Conservation (phyloP, 2,329 filamentous ascomycete genomes). For the Diplodia seriata region DNA sequence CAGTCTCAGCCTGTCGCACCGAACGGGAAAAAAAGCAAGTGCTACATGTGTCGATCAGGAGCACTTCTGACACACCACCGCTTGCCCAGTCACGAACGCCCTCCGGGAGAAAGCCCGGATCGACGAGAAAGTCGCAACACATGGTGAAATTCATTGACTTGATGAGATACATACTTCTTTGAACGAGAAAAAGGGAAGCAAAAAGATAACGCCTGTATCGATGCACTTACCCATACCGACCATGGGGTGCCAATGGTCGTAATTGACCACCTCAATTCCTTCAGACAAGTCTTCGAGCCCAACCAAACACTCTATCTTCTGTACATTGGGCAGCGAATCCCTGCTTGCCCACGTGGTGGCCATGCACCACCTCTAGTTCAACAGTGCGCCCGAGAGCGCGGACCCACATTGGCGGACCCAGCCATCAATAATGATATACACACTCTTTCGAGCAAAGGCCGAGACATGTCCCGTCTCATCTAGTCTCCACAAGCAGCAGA, state of each 20-base stretch:
- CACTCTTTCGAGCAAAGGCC: not conserved
- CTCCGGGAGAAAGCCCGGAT: not conserved
- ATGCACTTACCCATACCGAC: conserved; percentile 11
- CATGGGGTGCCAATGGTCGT: not conserved
- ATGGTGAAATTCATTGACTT: not conserved
- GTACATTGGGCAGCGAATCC: conserved; percentile 10
- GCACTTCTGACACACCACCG: not conserved
- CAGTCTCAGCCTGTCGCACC: conserved; percentile 6
- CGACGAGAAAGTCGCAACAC: not conserved
- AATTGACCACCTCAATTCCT: not conserved
- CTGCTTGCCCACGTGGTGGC: not conserved
- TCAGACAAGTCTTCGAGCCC: not conserved
- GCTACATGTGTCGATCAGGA: not conserved
- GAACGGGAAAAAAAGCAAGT: not conserved
- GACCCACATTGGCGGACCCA: not conserved
- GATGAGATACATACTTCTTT: not conserved
- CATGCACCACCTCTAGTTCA: not conserved
- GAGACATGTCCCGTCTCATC: conserved; percentile 54
- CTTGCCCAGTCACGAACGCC: not conserved
- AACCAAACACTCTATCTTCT: conserved; percentile 16
- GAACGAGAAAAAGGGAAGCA: not conserved
- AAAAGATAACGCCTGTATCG: conserved; percentile 8
- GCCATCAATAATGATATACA: conserved; percentile 4
- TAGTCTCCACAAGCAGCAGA: conserved; percentile 86
- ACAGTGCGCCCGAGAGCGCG: not conserved